A percentile compares a stretch with the other conserved stretches of the same genome.
These are phyloP conservation scores for Trichosporon sp. DNA, from an alignment of 1,284 basidiomycete species.

Conservation along the genomic window DNA sequence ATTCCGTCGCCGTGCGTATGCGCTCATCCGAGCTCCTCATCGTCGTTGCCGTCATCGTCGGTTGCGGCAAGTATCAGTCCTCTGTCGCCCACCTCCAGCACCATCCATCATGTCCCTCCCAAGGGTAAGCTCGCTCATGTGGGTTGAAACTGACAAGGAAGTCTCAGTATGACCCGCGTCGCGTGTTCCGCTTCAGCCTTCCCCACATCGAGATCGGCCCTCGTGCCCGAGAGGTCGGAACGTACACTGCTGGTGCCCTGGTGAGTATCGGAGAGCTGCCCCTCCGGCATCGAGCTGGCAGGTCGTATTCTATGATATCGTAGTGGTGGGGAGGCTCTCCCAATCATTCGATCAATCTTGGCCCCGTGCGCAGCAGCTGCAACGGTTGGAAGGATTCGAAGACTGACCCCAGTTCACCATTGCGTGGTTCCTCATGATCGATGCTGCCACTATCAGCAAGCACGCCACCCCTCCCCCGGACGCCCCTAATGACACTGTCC, in stretches of 20 bases:
- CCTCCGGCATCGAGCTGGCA: too few species aligned
- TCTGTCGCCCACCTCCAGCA: not conserved
- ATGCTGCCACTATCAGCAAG: constrained; percentile 82
- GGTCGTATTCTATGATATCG: too few species aligned
- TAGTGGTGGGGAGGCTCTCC: too few species aligned
- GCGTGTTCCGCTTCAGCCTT: constrained; percentile 62
- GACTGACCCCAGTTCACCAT: constrained; percentile 67
- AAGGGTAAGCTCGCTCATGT: constrained; percentile 15
- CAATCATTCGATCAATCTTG: too few species aligned
- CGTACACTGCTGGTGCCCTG: constrained; percentile 85
- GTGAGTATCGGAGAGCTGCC: constrained; percentile 61
- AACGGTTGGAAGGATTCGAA: not conserved
- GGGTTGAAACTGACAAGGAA: constrained; percentile 14
- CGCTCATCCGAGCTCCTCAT: constrained; percentile 3
- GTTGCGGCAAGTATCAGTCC: not conserved
- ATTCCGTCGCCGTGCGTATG: not conserved
- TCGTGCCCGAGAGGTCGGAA: constrained; percentile 66
- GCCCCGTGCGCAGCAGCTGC: not conserved
- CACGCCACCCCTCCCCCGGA: constrained; percentile 69
- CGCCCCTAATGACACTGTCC: constrained; percentile 64
- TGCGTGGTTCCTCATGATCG: constrained; percentile 93
- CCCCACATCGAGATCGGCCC: constrained; percentile 49
- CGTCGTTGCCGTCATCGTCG: constrained; percentile 8
- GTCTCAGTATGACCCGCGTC: constrained; percentile 77
- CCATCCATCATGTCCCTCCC: constrained; percentile 28